Percentiles rank a stretch among this genome's conserved stretches.
Evolutionary conservation across 2,329 filamentous ascomycete genomes (phyloP).

Genomic region (Paracoccidioides lutzii): DNA sequence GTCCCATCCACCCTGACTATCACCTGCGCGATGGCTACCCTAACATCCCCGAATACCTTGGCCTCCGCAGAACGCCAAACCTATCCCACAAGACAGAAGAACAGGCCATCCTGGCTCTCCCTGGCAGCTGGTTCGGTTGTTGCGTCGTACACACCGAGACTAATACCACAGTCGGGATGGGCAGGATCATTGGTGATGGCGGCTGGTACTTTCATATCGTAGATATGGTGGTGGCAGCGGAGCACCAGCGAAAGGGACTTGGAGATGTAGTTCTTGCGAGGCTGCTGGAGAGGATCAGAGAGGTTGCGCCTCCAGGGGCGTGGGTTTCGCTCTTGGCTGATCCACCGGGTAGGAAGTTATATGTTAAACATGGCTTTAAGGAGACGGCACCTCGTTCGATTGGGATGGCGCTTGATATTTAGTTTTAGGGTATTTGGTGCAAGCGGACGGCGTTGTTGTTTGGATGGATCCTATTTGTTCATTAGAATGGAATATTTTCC

Average conservation of each 20-base stretch:
- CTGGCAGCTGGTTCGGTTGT: conserved; percentile 34
- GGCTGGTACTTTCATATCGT: conserved; percentile 40
- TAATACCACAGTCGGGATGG: conserved; percentile 34
- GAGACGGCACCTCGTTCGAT: conserved; percentile 23
- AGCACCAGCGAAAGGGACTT: conserved; percentile 37
- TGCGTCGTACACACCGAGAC: conserved; percentile 21
- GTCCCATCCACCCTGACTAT: conserved; percentile 24
- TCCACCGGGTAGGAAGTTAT: conserved; percentile 32
- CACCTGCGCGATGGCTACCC: conserved; percentile 25
- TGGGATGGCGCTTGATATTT: conserved; percentile 27
- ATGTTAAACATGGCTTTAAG: conserved; percentile 37
- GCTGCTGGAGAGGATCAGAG: conserved; percentile 31
- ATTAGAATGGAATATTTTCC: neutral
- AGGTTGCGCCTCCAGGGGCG: conserved; percentile 28
- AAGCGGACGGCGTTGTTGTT: neutral
- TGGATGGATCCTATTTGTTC: neutral
- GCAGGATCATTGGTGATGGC: conserved; percentile 40
- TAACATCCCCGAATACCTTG: conserved; percentile 23
- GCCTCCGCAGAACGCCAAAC: conserved; percentile 26
- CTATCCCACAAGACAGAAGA: conserved; percentile 26
- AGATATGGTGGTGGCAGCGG: conserved; percentile 40
- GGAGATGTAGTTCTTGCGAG: conserved; percentile 34
- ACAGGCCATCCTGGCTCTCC: conserved; percentile 25
- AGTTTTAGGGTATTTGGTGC: conserved; percentile 12
- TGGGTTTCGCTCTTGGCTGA: conserved; percentile 39